Evolutionary conservation across 73 alveolate species (phyloP).

Genomic region (Tetrahymena borealis): DNA sequence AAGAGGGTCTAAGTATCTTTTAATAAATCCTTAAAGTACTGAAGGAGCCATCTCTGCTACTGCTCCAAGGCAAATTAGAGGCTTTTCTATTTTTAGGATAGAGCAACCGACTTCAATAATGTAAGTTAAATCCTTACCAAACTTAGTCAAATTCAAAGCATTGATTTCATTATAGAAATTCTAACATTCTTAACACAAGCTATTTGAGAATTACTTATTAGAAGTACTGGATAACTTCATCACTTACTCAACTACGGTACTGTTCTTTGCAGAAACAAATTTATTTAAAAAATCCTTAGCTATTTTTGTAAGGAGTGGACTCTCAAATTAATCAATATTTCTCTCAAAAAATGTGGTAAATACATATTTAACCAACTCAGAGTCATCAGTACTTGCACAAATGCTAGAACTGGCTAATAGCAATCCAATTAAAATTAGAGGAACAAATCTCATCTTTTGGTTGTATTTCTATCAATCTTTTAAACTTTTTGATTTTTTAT

Average conservation of each 20-base stretch:
- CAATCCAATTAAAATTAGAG: background rate
- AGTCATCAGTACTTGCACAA: background rate
- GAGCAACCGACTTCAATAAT: background rate
- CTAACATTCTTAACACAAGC: background rate
- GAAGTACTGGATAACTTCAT: background rate
- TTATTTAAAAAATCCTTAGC: background rate
- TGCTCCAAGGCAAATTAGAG: slow-evolving; percentile 16
- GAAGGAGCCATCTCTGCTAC: slow-evolving; percentile 37
- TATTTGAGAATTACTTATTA: background rate
- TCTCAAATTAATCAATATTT: background rate
- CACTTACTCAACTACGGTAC: background rate
- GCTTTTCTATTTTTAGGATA: background rate
- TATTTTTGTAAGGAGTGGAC: background rate
- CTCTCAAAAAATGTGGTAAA: background rate
- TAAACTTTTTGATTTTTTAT: too few species aligned
- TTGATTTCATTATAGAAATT: background rate
- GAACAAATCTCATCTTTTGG: background rate
- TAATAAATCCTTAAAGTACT: slow-evolving; percentile 16
- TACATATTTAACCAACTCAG: background rate
- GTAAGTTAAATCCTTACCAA: background rate
- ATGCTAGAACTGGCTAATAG: background rate
- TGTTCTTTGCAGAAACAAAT: background rate
- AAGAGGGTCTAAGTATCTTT: slow-evolving; percentile 12
- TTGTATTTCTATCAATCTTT: too few species aligned
- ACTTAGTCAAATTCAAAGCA: background rate